These are phyloP conservation scores for Geotrichum bryndzae DNA, from an alignment of 1,139 yeast genomes.

Conservation along the genomic window DNA sequence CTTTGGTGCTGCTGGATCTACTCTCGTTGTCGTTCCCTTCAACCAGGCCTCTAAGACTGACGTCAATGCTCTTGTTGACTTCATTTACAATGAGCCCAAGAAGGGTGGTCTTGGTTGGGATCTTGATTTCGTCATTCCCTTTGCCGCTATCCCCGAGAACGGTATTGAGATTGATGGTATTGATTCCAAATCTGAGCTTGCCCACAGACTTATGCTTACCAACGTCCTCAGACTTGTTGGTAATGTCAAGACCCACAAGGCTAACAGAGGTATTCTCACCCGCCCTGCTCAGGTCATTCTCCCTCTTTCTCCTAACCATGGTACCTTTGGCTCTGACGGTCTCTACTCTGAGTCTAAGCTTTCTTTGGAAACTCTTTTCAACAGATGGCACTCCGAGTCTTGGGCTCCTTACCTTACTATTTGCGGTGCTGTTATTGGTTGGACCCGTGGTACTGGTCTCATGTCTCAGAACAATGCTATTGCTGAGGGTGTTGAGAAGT, in stretches of 20 bases:
- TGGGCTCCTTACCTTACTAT: constrained; percentile 92
- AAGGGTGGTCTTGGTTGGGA: constrained; percentile 97
- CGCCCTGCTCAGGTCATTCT: constrained; percentile 97
- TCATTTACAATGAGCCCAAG: constrained; percentile 74
- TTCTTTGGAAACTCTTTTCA: constrained; percentile 89
- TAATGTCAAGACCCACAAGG: constrained; percentile 77
- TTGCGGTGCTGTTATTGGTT: constrained; percentile 97
- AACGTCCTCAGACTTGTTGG: constrained; percentile 90
- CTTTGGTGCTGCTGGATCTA: constrained; percentile 86
- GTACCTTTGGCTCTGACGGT: constrained; percentile 97
- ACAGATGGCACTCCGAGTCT: constrained; percentile 97
- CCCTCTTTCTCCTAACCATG: constrained; percentile 97
- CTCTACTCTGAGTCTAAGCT: constrained; percentile 95
- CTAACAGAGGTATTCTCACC: constrained; percentile 50
- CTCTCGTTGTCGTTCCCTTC: constrained; percentile 93
- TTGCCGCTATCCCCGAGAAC: constrained; percentile 94
- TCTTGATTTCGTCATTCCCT: constrained; percentile 90
- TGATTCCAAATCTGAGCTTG: constrained; percentile 93
- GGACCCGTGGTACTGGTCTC: constrained; percentile 99
- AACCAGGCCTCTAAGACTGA: constrained; percentile 96
- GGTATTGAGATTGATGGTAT: constrained; percentile 91
- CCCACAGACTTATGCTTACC: constrained; percentile 97
- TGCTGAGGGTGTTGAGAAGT: constrained; percentile 93
- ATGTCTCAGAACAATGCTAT: constrained; percentile 96
- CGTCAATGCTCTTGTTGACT: constrained; percentile 76